A percentile compares a stretch with the other conserved stretches of the same genome.
These are phyloP conservation scores for Huiozyma sinensis DNA, from an alignment of 805 yeast species.

Conservation along the genomic window DNA sequence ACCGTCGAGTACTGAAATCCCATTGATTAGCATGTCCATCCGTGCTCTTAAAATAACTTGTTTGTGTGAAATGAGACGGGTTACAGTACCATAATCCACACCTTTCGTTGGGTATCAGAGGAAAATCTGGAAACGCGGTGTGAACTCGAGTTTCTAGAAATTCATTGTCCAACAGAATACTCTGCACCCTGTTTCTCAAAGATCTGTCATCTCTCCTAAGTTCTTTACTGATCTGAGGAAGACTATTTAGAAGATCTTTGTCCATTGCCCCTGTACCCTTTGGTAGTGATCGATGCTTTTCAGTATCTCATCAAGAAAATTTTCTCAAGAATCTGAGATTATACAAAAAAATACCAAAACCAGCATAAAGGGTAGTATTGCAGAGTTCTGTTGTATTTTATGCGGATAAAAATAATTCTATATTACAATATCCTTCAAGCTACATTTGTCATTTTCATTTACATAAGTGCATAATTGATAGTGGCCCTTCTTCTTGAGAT, in stretches of 20 bases:
- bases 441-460: too few relatives aligned
- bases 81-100: constrained; percentile 82
- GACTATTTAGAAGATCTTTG: constrained; percentile 1
- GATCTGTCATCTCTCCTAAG: constrained; percentile 42
- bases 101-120: constrained; percentile 64
- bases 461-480: too few relatives aligned
- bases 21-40: constrained; percentile 83
- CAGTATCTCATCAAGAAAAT: too few relatives aligned
- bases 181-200: constrained; percentile 51
- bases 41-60: constrained; percentile 77
- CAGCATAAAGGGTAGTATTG: too few relatives aligned
- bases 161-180: constrained; percentile 53
- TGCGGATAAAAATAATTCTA: too few relatives aligned
- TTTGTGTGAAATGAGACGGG: constrained; percentile 31
- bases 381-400: too few relatives aligned
- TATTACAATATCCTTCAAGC: too few relatives aligned
- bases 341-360: too few relatives aligned
- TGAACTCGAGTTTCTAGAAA: constrained; percentile 33
- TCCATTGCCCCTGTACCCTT: not conserved
- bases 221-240: constrained; percentile 28
- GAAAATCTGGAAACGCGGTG: constrained; percentile 32
- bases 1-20: constrained; percentile 63
- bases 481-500: too few relatives aligned
- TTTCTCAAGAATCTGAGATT: too few relatives aligned
- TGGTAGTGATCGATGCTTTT: too few relatives aligned